phyloP scores from a whole-genome alignment of 768 basidiomycete genomes.

The Suillus subalutaceus region DNA sequence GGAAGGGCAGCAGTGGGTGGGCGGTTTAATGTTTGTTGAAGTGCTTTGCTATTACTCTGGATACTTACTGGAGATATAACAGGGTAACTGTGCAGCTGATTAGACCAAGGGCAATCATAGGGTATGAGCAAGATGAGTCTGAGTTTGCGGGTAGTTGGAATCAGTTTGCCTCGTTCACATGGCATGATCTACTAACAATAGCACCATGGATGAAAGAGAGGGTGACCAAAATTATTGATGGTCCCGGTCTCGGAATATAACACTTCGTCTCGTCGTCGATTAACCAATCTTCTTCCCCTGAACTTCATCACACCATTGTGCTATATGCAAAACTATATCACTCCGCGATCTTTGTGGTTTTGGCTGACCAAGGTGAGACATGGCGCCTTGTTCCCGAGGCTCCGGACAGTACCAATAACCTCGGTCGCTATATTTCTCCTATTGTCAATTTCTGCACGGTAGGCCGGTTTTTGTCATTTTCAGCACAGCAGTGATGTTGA shows the following conservation, averaged over 20 bases:
- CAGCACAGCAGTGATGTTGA: constrained; percentile 1
- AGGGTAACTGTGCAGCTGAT: constrained; percentile 69
- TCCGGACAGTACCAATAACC: constrained; percentile 11
- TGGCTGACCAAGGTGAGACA: constrained; percentile 37
- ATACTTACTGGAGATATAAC: constrained; percentile 12
- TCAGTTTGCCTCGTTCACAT: constrained; percentile 72
- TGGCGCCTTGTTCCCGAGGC: constrained; percentile 21
- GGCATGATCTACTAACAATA: constrained; percentile 68
- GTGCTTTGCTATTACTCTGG: constrained; percentile 7
- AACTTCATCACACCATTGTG: neutral
- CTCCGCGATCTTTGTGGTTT: constrained; percentile 19
- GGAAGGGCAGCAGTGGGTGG: constrained; percentile 72
- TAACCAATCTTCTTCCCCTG: neutral
- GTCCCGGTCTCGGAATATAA: constrained; percentile 66
- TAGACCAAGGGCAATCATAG: constrained; percentile 43
- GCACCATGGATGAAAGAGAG: constrained; percentile 80
- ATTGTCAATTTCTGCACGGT: constrained; percentile 6
- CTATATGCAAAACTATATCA: neutral
- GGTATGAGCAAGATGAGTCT: constrained; percentile 44
- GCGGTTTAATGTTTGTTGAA: constrained; percentile 60
- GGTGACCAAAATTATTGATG: constrained; percentile 66
- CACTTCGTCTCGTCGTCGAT: neutral
- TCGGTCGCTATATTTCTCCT: constrained; percentile 8
- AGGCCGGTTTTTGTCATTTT: constrained; percentile 24
- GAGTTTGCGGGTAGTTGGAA: constrained; percentile 53